Percentiles rank a stretch among this genome's conserved stretches.
phyloP scores from a whole-genome alignment of 1,284 basidiomycete genomes.

The Tetrapyrgos nigripes region DNA sequence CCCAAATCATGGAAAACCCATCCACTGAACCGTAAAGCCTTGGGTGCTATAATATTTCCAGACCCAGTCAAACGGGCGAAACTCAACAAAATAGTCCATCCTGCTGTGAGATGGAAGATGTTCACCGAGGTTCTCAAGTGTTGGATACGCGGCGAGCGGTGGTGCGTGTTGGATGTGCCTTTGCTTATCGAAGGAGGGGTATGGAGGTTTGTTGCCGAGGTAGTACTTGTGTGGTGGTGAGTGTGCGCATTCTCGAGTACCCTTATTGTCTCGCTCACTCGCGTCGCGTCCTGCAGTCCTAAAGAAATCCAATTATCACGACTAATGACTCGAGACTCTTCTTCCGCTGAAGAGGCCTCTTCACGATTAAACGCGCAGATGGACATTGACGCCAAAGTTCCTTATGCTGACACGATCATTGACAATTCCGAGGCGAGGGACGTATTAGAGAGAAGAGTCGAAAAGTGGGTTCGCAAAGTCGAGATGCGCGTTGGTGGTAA shows the following conservation, averaged over 20 bases:
- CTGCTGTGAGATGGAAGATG: constrained; percentile 84
- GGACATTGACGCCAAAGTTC: constrained; percentile 79
- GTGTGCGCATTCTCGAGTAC: constrained; percentile 27
- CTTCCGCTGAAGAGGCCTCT: constrained; percentile 66
- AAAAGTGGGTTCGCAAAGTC: constrained; percentile 34
- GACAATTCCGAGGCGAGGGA: constrained; percentile 85
- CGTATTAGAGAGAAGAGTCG: constrained; percentile 78
- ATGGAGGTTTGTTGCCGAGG: constrained; percentile 85
- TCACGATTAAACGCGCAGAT: constrained; percentile 84
- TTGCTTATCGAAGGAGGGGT: constrained; percentile 90
- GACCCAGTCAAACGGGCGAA: constrained; percentile 75
- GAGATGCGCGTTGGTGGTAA: not conserved
- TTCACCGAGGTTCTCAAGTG: constrained; percentile 68
- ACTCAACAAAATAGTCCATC: constrained; percentile 90
- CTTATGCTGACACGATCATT: constrained; percentile 86
- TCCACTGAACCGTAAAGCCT: constrained; percentile 80
- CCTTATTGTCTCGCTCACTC: not conserved
- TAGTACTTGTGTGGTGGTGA: constrained; percentile 91
- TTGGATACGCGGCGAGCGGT: constrained; percentile 83
- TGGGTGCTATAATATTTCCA: constrained; percentile 88
- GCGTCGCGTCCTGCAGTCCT: constrained; percentile 50
- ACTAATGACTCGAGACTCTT: constrained; percentile 73
- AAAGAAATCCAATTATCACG: constrained; percentile 81
- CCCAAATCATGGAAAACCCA: constrained; percentile 42
- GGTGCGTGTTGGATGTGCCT: constrained; percentile 93